Evolutionary conservation across 2,329 filamentous ascomycete genomes (phyloP), one percentile per base, ranked within the genome.

Genomic region (Penicillium sp.): DNA sequence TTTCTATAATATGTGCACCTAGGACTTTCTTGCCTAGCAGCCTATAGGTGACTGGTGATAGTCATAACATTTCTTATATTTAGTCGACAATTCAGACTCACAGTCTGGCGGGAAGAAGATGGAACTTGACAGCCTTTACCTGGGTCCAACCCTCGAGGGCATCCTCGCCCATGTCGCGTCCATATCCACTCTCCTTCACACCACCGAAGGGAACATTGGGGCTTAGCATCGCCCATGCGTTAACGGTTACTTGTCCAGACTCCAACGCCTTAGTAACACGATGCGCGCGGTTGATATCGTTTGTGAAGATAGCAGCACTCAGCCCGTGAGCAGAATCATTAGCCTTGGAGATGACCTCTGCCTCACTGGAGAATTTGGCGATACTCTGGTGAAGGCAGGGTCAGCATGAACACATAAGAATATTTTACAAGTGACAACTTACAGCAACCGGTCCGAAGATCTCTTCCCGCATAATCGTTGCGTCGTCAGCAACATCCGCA

Each of bases 341-440:
- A 1, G 85, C 84, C 21, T 75, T 74, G 55, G 77, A 69, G 3
- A 87, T 80, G 2, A 75, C 84, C 61, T 88, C 83, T 1, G 85
- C 81, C 61, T 87, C 85, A 0, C 78, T 83, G 4, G 84, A 79
- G 61, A 87, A 87, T 55, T 79, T 78, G 61, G 84, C 83, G 47
- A 88, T 74, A 0, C 83, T 83, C 59, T 68, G 11, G 9, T 45
- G 13, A 2, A 39, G 3, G 1, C 13, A 23, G n/a, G 37, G 10
- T 42, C 13, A 51, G 35, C 19, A 29, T 31, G 11, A 33, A 1
- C 5, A 19, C 13, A 11, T 39, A 9, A n/a, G 35, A 3, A 19
- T 2, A 4, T 9, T 23, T 10, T 5, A 19, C 19, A 50, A 26
- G 16, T 21, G 37, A 11, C 16, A 13, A 56, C 65, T 50, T 61